phyloP scores from a whole-genome alignment of 768 basidiomycete species.

The Amanita rubescens region DNA sequence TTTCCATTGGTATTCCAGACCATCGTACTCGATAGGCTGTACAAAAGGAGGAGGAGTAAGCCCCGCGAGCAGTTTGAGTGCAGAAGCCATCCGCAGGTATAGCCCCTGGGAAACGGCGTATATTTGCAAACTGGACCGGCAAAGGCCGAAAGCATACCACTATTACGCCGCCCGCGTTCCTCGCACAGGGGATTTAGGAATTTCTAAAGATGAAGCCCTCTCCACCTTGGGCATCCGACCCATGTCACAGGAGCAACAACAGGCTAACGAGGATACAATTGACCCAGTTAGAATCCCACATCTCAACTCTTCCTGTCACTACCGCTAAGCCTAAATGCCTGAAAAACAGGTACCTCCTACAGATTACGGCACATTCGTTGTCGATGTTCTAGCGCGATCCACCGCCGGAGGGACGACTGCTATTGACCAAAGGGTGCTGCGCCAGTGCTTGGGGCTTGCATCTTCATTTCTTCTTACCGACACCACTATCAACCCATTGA shows the following conservation, averaged over 20 bases:
- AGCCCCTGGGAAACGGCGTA: neutral
- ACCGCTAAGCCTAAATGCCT: neutral
- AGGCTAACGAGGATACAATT: neutral
- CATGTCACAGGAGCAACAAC: slow-evolving; percentile 6
- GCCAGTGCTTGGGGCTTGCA: slow-evolving; percentile 59
- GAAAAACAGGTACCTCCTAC: slow-evolving; percentile 35
- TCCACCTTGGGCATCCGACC: neutral
- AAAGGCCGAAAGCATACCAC: slow-evolving; percentile 1
- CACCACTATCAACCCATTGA: slow-evolving; percentile 50
- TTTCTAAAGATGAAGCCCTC: neutral
- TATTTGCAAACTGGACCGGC: slow-evolving; percentile 4
- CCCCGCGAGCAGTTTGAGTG: slow-evolving; percentile 26
- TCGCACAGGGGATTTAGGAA: neutral
- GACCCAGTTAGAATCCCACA: slow-evolving; percentile 7
- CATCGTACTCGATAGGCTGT: slow-evolving; percentile 57
- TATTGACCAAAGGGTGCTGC: slow-evolving; percentile 56
- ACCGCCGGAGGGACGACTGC: slow-evolving; percentile 35
- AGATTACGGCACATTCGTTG: slow-evolving; percentile 54
- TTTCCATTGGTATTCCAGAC: slow-evolving; percentile 67
- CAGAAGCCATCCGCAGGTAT: slow-evolving; percentile 17
- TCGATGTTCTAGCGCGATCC: slow-evolving; percentile 39
- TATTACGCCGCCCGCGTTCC: too few relatives aligned
- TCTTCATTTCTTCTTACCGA: slow-evolving; percentile 79
- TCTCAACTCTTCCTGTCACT: slow-evolving; percentile 6
- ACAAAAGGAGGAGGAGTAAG: slow-evolving; percentile 55